These are phyloP conservation scores for Periconia sp. DNA, from an alignment of 2,329 filamentous ascomycete genomes.

Conservation along the genomic window DNA sequence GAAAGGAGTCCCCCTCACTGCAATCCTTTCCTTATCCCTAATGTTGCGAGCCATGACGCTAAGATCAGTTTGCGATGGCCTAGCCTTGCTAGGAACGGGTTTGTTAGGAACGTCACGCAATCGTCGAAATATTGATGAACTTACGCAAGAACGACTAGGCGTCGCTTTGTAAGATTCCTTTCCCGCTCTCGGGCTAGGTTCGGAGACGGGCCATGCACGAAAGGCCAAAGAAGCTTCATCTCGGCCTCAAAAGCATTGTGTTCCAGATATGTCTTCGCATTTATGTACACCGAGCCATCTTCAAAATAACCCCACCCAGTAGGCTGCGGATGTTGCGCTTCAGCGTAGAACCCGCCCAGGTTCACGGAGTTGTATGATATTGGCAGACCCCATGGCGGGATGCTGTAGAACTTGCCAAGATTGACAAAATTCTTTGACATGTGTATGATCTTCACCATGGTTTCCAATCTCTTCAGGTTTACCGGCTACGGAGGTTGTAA, in stretches of 20 bases:
- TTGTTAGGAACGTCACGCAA: not conserved
- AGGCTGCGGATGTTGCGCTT: constrained; percentile 1
- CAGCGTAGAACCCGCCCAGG: constrained; percentile 17
- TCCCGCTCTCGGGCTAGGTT: constrained; percentile 11
- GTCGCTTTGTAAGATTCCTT: constrained; percentile 4
- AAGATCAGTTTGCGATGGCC: not conserved
- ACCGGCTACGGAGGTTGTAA: too few species aligned
- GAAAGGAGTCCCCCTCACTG: constrained; percentile 10
- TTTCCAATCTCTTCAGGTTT: not conserved
- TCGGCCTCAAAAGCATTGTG: constrained; percentile 21
- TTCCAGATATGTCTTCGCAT: constrained; percentile 7
- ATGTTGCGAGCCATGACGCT: constrained; percentile 18
- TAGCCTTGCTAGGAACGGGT: constrained; percentile 8
- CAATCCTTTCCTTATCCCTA: constrained; percentile 10
- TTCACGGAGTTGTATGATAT: constrained; percentile 16
- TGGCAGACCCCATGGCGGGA: constrained; percentile 4
- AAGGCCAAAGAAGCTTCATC: constrained; percentile 21
- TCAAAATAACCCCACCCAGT: constrained; percentile 28
- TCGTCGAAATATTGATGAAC: too few species aligned
- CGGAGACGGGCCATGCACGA: constrained; percentile 15
- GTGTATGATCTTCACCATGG: constrained; percentile 11
- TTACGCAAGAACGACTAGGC: constrained; percentile 21
- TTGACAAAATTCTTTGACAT: constrained; percentile 17
- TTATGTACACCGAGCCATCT: constrained; percentile 28
- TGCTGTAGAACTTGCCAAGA: constrained; percentile 17